Evolutionary conservation across 2,329 filamentous ascomycete genomes (phyloP), one percentile per base, ranked within the genome.

Genomic region (Arthrobotrys musiformis): DNA sequence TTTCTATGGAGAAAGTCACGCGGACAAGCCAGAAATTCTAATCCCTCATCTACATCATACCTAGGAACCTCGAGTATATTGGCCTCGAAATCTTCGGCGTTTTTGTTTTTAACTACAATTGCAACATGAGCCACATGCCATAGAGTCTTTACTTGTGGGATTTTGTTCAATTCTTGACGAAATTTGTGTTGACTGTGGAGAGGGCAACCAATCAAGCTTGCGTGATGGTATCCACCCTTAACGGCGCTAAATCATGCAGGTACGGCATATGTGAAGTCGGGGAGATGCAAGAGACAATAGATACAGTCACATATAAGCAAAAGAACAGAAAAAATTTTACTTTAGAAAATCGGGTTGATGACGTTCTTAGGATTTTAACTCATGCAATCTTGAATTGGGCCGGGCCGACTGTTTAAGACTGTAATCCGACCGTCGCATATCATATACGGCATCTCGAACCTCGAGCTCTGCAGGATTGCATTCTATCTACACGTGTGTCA

Each of bases 241-340:
- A 58, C 17, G 19, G 33, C 19, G 54, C 54, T 33, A 58, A 58
- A 19, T 19, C 22, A 58, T 58, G 54, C 54, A 58, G 54, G 54
- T 40, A 58, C 54, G 7, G 40, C 54, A 24, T 40, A 13, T 30
- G 40, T 42, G 40, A 17, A 42, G 35, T 15, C 7, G 9, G 15
- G 15, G 15, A 40, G 15, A n/a, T 40, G 13, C 13, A 40, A 42
- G 19, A 42, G n/a, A n/a, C n/a, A n/a, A n/a, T 17, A 17, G 30
- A 5, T 9, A 33, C 30, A 9, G 30, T 33, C 30, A 9, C 30
- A 33, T 33, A 4, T 9, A 4, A 33, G 30, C 5, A 33, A 33
- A 33, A 33, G 9, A 33, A 9, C n/a, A n/a, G n/a, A n/a, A n/a
- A n/a, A n/a, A n/a, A n/a, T n/a, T n/a, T n/a, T n/a, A n/a, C n/a